These are phyloP conservation scores for Paradendryphiella salina DNA, from an alignment of 2,329 filamentous ascomycete genomes.

Conservation along the genomic window DNA sequence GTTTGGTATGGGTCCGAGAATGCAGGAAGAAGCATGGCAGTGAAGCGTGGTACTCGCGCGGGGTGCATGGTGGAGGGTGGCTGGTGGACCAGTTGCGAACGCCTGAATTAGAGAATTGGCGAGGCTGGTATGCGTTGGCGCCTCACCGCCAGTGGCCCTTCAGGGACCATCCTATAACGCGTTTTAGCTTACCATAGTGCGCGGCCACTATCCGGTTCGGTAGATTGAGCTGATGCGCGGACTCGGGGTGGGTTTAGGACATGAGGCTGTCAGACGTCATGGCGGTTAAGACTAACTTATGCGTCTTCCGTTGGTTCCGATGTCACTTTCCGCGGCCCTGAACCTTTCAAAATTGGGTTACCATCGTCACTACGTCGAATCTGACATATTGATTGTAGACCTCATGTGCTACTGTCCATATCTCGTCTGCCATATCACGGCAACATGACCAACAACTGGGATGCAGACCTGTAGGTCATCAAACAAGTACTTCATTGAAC, in stretches of 20 bases:
- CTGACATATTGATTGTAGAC: background rate
- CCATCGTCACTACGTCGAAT: background rate
- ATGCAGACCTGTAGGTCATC: background rate
- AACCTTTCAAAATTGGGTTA: background rate
- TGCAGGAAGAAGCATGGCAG: constrained; percentile 21
- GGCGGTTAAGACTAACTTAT: background rate
- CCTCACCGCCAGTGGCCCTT: constrained; percentile 23
- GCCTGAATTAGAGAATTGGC: constrained; percentile 35
- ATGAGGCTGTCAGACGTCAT: constrained; percentile 1
- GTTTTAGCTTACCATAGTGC: background rate
- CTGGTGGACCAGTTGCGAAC: constrained; percentile 29
- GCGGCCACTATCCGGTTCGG: background rate
- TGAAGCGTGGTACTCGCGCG: constrained; percentile 1
- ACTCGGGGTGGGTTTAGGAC: background rate
- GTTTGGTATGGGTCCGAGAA: constrained; percentile 4
- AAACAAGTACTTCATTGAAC: background rate
- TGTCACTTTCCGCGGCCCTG: background rate
- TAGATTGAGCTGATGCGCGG: background rate
- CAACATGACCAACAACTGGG: background rate
- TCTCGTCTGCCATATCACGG: background rate
- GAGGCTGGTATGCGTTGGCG: constrained; percentile 43
- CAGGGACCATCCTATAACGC: constrained; percentile 19
- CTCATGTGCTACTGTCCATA: background rate
- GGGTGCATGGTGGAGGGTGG: constrained; percentile 28
- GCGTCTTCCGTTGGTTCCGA: constrained; percentile 8